These are phyloP conservation scores for Yarrowia bubula DNA, from an alignment of 805 yeast species.

Conservation along the genomic window DNA sequence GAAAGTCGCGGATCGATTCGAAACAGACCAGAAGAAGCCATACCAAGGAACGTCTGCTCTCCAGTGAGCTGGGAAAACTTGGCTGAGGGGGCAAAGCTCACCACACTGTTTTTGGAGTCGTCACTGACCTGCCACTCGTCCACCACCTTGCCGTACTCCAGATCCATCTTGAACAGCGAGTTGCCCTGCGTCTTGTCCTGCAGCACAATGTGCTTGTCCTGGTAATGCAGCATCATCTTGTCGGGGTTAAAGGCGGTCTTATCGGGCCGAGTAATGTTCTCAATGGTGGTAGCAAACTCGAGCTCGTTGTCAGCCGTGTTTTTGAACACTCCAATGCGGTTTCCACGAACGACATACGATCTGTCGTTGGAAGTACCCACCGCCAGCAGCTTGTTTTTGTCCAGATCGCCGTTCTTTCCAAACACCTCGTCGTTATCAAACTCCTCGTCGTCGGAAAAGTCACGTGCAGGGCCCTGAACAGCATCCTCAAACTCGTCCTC, in stretches of 20 bases:
- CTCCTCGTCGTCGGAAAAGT: conserved; percentile 41
- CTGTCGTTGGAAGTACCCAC: conserved; percentile 70
- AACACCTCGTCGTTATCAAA: conserved; percentile 36
- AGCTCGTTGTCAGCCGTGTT: conserved; percentile 52
- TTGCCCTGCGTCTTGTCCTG: conserved; percentile 50
- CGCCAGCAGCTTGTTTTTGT: conserved; percentile 60
- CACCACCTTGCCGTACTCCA: conserved; percentile 74
- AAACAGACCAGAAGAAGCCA: conserved; percentile 64
- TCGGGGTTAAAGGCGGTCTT: conserved; percentile 56
- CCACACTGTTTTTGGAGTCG: conserved; percentile 43
- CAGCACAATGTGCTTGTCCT: conserved; percentile 66
- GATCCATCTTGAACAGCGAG: conserved; percentile 68
- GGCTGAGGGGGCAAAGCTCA: conserved; percentile 64
- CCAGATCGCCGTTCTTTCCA: conserved; percentile 37
- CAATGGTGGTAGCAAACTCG: conserved; percentile 66
- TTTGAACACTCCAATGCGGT: conserved; percentile 76
- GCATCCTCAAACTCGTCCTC: conserved; percentile 35
- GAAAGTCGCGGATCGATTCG: conserved; percentile 75
- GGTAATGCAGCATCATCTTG: conserved; percentile 72
- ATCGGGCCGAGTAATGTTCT: conserved; percentile 50
- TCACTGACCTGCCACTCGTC: conserved; percentile 73
- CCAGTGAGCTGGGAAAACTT: conserved; percentile 72
- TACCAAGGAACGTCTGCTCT: conserved; percentile 73
- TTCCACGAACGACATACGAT: conserved; percentile 75
- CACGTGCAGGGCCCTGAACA: conserved; percentile 34